A percentile compares a stretch with the other conserved stretches of the same genome.
Conservation (phyloP, 768 basidiomycete species). For the Suillus discolor region DNA sequence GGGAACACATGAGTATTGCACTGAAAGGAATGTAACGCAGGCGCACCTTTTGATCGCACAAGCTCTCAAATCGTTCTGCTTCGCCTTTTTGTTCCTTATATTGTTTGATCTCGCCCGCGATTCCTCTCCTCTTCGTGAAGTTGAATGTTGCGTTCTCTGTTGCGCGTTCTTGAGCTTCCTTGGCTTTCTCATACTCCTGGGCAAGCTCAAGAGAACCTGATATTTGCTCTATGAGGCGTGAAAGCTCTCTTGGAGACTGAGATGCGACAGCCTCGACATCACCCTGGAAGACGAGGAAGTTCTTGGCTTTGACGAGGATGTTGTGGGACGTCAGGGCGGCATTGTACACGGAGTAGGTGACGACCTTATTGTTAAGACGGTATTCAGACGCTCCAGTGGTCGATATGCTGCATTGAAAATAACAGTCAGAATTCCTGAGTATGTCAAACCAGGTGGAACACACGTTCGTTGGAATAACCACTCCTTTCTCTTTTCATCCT, state of each 20-base stretch:
- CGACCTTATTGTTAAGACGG: slow-evolving; percentile 75
- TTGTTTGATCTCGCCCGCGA: slow-evolving; percentile 93
- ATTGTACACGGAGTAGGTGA: slow-evolving; percentile 90
- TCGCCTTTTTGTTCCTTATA: slow-evolving; percentile 97
- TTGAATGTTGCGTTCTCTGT: slow-evolving; percentile 95
- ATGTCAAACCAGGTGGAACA: slow-evolving; percentile 34
- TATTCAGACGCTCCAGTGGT: slow-evolving; percentile 89
- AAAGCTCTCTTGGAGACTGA: slow-evolving; percentile 88
- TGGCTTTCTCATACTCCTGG: slow-evolving; percentile 86
- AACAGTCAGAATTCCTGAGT: background rate
- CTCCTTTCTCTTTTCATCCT: slow-evolving; percentile 76
- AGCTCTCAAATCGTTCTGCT: slow-evolving; percentile 81
- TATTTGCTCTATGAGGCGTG: slow-evolving; percentile 93
- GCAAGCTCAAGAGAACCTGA: slow-evolving; percentile 92
- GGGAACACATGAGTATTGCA: slow-evolving; percentile 15
- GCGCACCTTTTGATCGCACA: slow-evolving; percentile 74
- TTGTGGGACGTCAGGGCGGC: slow-evolving; percentile 85
- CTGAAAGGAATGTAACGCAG: background rate
- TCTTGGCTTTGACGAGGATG: slow-evolving; percentile 98
- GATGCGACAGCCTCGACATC: slow-evolving; percentile 98
- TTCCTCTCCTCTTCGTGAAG: slow-evolving; percentile 91
- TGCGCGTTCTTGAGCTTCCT: slow-evolving; percentile 83
- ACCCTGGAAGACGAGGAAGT: slow-evolving; percentile 98
- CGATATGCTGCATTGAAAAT: slow-evolving; percentile 64
- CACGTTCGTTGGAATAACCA: slow-evolving; percentile 93